Evolutionary conservation across 73 alveolate species (phyloP), one percentile per base, ranked within the genome.

Genomic region (Effrenium voratum): DNA sequence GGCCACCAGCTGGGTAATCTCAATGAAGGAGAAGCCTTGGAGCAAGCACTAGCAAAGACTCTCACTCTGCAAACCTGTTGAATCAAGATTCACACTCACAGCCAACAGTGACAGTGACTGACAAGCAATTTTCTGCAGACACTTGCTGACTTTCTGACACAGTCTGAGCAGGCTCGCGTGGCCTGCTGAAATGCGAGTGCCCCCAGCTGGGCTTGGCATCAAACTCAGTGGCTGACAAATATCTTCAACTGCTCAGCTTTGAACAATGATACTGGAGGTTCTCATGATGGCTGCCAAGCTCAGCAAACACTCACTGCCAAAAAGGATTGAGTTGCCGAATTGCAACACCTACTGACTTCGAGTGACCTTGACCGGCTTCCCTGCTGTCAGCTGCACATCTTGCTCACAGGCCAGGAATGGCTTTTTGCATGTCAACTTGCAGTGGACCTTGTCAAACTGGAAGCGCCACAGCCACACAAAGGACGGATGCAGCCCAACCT

Each of bases 291-390:
- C 40, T 15, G 40, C 77, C 8, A 15, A 55, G 30, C 12, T 15
- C 22, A 55, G 12, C 68, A 55, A 55, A 55, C 68, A 12, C 12
- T 55, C 22, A 12, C 12, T 15, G 68, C 12, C 22, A 22, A 55
- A 15, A 55, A 15, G 12, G 30, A 55, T 55, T 15, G 68, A 55
- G 12, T 55, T 55, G 12, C 68, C 22, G 68, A 12, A 55, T 12
- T 12, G 12, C 68, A 32, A 63, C 36, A 15, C 77, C 77, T 15
- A 26, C 77, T 63, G 77, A 8, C 36, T 8, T 63, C 43, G 77
- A 36, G 86, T 75, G 40, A 75, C n/a, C 36, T 75, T 75, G 59
- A 75, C 19, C 6, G 86, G 86, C 57, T 75, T 75, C 38, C 26
- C 36, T 5, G 36, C 36, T 12, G 12, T 13, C 34, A 75, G 19